Evolutionary conservation across 2,329 filamentous ascomycete species (phyloP).

Genomic region (Aspergillus ochraceus): DNA sequence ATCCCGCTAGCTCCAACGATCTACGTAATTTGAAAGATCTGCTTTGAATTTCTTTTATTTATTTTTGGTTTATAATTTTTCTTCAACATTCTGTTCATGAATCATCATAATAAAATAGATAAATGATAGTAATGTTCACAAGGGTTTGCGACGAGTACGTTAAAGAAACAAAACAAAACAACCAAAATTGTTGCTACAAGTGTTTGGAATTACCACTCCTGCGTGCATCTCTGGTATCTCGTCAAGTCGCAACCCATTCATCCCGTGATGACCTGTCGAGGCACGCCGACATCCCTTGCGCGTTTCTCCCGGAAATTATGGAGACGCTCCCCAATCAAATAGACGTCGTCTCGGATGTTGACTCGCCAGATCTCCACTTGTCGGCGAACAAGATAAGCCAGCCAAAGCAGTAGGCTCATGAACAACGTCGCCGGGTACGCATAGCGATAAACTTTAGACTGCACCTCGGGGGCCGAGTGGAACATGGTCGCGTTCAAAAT

Average conservation of each 20-base stretch:
- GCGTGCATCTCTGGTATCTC: neutral
- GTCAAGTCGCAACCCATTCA: conserved; percentile 14
- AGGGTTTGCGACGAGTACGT: neutral
- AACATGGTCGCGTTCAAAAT: conserved; percentile 48
- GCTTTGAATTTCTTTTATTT: neutral
- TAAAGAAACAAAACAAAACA: neutral
- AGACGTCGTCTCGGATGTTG: conserved; percentile 88
- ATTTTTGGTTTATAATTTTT: too few relatives aligned
- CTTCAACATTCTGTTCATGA: neutral
- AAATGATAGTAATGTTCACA: neutral
- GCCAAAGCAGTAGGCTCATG: conserved; percentile 53
- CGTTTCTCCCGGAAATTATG: conserved; percentile 82
- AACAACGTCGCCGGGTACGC: conserved; percentile 70
- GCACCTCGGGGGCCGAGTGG: conserved; percentile 30
- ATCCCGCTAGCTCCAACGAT: neutral
- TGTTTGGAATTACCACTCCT: neutral
- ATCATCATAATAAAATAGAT: neutral
- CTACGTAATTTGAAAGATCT: neutral
- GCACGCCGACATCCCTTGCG: conserved; percentile 39
- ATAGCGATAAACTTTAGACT: conserved; percentile 58
- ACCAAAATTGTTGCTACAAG: neutral
- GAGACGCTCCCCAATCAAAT: conserved; percentile 87
- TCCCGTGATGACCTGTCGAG: conserved; percentile 39
- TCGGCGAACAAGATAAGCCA: conserved; percentile 39
- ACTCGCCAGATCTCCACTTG: conserved; percentile 75